Conservation (phyloP, 2,329 filamentous ascomycete genomes). For the Alternaria novae-zelandiae region DNA sequence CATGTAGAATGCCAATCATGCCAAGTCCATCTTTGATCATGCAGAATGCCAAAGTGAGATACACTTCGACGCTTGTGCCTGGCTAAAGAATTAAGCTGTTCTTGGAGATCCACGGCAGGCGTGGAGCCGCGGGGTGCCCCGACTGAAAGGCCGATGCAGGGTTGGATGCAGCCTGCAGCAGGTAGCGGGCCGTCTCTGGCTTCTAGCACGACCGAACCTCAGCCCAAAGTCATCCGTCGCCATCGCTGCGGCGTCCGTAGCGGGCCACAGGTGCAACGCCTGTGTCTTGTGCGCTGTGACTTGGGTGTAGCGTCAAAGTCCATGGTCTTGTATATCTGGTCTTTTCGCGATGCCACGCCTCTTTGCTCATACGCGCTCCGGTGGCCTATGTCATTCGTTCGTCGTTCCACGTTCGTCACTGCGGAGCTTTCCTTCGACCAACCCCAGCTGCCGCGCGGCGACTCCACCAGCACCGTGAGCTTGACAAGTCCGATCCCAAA, state of each 20-base stretch:
- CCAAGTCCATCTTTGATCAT: not conserved
- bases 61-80: conserved; percentile 7
- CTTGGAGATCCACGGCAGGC: conserved; percentile 4
- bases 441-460: conserved; percentile 19
- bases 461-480: conserved; percentile 15
- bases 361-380: not conserved
- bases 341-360: not conserved
- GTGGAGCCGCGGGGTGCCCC: conserved; percentile 1
- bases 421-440: conserved; percentile 1
- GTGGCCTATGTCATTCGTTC: not conserved
- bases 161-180: not conserved
- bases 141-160: conserved; percentile 1
- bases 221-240: conserved; percentile 5
- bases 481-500: conserved; percentile 2
- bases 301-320: not conserved
- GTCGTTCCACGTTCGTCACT: not conserved
- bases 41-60: not conserved
- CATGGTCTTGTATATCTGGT: not conserved
- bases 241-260: conserved; percentile 5
- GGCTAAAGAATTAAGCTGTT: conserved; percentile 4
- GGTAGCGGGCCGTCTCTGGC: conserved; percentile 4
- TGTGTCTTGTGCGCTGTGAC: conserved; percentile 2
- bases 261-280: conserved; percentile 7
- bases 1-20: not conserved
- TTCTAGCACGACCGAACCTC: not conserved